Conservation (phyloP, 108 stramenopile species). For the Cyclotella choctawhatcheeana region DNA sequence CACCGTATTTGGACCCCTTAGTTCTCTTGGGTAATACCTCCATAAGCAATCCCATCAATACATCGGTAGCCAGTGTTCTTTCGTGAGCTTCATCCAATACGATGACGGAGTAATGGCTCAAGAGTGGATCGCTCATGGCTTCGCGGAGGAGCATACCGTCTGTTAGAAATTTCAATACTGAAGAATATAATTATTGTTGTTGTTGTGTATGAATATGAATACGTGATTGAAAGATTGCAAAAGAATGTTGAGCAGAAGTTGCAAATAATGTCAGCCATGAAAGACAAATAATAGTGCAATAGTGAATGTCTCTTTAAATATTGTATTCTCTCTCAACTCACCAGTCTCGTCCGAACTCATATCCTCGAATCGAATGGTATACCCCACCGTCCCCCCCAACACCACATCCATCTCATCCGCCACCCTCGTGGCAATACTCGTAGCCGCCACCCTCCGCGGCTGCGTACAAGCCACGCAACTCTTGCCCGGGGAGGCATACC, state of each 20-base stretch:
- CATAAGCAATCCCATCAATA: slow-evolving; percentile 99
- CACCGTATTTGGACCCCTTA: slow-evolving; percentile 75
- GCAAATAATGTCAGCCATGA: no score
- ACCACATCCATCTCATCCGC: slow-evolving; percentile 99
- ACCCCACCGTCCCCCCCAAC: slow-evolving; percentile 96
- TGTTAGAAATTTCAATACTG: slow-evolving; percentile 94
- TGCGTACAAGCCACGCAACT: slow-evolving; percentile 97
- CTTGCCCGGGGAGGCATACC: slow-evolving; percentile 68
- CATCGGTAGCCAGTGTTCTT: slow-evolving; percentile 97
- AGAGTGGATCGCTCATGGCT: slow-evolving; percentile 97
- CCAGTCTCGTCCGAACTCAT: slow-evolving; percentile 25
- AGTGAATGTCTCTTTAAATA: no score
- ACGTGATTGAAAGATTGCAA: no score
- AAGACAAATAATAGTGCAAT: no score
- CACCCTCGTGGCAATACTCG: slow-evolving; percentile 96
- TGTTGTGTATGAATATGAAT: background rate
- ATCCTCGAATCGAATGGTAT: slow-evolving; percentile 98
- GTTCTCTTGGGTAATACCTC: slow-evolving; percentile 89
- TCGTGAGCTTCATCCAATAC: slow-evolving; percentile 99
- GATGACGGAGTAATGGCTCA: slow-evolving; percentile 91
- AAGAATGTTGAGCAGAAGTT: no score
- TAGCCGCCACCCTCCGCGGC: slow-evolving; percentile 98
- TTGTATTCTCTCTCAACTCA: no score
- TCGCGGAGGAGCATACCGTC: slow-evolving; percentile 95
- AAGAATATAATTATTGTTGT: slow-evolving; percentile 62